Evolutionary conservation across 2,329 filamentous ascomycete genomes (phyloP).

Genomic region (Rutstroemia sp.): DNA sequence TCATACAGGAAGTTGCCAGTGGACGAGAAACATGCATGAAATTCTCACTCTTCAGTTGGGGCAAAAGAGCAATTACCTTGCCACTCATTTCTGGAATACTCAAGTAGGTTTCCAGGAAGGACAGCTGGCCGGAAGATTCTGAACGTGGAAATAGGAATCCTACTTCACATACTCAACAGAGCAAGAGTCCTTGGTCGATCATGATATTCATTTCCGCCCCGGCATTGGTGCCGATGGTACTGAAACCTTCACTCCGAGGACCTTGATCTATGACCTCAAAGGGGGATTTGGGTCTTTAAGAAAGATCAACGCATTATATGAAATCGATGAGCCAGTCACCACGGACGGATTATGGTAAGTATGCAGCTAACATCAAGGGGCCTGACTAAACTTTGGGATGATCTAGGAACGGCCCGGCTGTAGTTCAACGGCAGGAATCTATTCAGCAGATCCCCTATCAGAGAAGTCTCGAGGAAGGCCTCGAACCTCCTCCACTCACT

Average conservation of each 20-base stretch:
- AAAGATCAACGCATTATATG: conserved; percentile 81
- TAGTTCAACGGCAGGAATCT: conserved; percentile 59
- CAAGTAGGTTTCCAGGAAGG: conserved; percentile 49
- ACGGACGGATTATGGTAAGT: conserved; percentile 33
- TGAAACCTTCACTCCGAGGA: conserved; percentile 88
- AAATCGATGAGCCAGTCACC: conserved; percentile 29
- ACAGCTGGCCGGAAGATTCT: neutral
- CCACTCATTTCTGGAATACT: conserved; percentile 95
- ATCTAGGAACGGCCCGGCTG: conserved; percentile 55
- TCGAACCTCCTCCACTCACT: conserved; percentile 55
- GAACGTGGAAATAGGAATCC: conserved; percentile 61
- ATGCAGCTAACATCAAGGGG: conserved; percentile 8
- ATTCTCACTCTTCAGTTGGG: conserved; percentile 92
- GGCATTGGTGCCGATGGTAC: conserved; percentile 75
- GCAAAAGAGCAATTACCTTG: conserved; percentile 85
- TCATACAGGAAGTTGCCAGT: neutral
- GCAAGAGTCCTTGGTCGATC: conserved; percentile 62
- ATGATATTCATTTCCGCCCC: conserved; percentile 82
- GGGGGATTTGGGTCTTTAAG: conserved; percentile 83
- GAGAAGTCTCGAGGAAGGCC: conserved; percentile 66
- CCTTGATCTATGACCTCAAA: conserved; percentile 91
- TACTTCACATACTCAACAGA: conserved; percentile 83
- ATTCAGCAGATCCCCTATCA: conserved; percentile 73
- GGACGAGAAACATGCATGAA: conserved; percentile 65
- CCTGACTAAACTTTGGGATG: neutral